Conservation (phyloP, 257 asterid species). For the Cruciata laevipes region DNA sequence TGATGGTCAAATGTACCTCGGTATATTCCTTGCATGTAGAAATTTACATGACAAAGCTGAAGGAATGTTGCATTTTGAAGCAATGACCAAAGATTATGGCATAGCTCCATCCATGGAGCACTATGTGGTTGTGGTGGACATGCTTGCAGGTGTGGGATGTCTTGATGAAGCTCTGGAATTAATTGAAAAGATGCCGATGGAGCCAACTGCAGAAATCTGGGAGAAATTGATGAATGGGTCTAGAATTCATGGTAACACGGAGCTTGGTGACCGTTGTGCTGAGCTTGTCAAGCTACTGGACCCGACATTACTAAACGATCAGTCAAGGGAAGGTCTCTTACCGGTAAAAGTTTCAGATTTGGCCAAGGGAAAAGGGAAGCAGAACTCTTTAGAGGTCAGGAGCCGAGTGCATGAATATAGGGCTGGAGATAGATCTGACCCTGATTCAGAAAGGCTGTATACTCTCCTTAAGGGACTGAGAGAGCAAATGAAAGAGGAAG, state of each 20-base stretch:
- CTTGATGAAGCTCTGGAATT: conserved; percentile 78
- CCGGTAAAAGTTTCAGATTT: conserved; percentile 48
- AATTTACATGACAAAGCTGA: conserved; percentile 46
- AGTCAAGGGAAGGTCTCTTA: conserved; percentile 62
- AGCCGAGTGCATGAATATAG: conserved; percentile 62
- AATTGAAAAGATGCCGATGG: conserved; percentile 54
- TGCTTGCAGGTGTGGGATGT: conserved; percentile 68
- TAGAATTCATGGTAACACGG: conserved; percentile 66
- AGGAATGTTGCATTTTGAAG: conserved; percentile 71
- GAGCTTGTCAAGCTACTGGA: conserved; percentile 52
- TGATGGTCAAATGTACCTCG: conserved; percentile 58
- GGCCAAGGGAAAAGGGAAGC: conserved; percentile 43
- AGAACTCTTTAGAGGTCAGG: conserved; percentile 44
- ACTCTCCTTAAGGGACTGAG: conserved; percentile 52
- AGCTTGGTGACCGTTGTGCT: conserved; percentile 74
- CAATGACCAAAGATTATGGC: conserved; percentile 58
- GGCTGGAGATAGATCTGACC: conserved; percentile 84
- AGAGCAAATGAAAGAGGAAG: conserved; percentile 73
- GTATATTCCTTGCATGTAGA: conserved; percentile 61
- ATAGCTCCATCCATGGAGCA: conserved; percentile 63
- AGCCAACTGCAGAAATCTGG: conserved; percentile 57
- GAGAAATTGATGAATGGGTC: conserved; percentile 56
- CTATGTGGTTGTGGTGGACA: conserved; percentile 56
- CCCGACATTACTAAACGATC: conserved; percentile 50
- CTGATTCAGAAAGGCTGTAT: conserved; percentile 53